Base-by-base conservation (phyloP, 2,329 filamentous ascomycete genomes). In the Neobulgaria alba region DNA sequence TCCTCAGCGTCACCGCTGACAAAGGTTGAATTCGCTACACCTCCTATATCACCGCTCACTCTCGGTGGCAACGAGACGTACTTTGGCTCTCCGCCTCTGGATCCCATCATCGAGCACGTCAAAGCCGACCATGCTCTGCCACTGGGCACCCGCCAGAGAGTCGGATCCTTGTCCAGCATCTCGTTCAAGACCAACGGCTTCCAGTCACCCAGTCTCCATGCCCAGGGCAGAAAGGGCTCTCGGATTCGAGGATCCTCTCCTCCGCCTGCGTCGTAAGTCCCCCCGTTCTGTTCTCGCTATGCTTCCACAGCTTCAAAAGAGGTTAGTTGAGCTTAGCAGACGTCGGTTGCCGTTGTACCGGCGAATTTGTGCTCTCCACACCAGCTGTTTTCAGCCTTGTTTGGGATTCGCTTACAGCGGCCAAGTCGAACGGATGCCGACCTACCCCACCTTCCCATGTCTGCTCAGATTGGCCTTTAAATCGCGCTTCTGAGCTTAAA, bases 251-350 rank as follows among this genome's bases (percentile, higher is more conserved):
- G 58, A 39, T 54, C 57, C 16, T 64, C 58, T 34, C 63, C 63
- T 40, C 63, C 63, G 42, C 61, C 63, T 33, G 51, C 57, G 38
- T 43, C 54, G 60, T 62, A 52, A 58, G 60, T 56, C 10, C 21
- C 36, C n/a, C 10, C 41, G 5, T 9, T 18, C 15, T 19, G 3
- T 35, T 21, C 23, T 7, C 23, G 12, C 7, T 7, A 26, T 36
- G 19, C 33, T 37, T 41, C 33, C 42, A 36, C 21, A 17, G 12
- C 33, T 26, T 31, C n/a, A n/a, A 26, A 10, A 37, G 8, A 35
- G n/a, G 33, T 39, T 16, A n/a, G 19, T 19, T 15, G n/a, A 10
- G 7, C 3, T 26, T 18, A 10, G 14, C 16, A 19, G 23, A 26
- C 23, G 23, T 26, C 12, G 23, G 23, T 26, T 7, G 7, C 23